A percentile compares a stretch with the other conserved stretches of the same genome.
Evolutionary conservation across 2,329 filamentous ascomycete genomes (phyloP).

Genomic region (Penicillium digitatum): DNA sequence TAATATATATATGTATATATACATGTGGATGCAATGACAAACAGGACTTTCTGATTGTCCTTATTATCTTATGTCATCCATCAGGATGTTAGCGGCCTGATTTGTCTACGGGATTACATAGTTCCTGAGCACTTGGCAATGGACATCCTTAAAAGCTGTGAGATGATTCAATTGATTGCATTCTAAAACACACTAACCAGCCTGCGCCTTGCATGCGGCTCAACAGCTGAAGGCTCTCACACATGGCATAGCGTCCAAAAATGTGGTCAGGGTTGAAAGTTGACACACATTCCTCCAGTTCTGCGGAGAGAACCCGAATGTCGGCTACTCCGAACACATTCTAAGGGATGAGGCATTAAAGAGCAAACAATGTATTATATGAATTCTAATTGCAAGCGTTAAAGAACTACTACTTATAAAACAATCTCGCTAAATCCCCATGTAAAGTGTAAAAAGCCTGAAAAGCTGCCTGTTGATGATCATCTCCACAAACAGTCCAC

Average conservation of each 20-base stretch:
- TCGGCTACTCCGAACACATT: conserved; percentile 1
- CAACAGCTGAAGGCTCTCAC: background rate
- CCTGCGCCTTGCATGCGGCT: background rate
- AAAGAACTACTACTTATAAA: background rate
- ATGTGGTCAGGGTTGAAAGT: background rate
- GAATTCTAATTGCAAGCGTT: background rate
- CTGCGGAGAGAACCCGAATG: background rate
- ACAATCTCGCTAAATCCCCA: background rate
- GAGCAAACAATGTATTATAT: background rate
- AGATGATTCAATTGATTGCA: background rate
- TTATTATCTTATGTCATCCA: too few species aligned
- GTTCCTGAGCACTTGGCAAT: background rate
- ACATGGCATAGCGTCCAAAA: background rate
- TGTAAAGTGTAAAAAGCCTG: background rate
- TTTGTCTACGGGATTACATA: too few species aligned
- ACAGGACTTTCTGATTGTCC: too few species aligned
- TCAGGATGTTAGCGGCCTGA: too few species aligned
- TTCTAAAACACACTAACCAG: background rate
- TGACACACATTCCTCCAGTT: background rate
- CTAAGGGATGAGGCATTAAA: background rate
- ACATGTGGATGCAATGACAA: too few species aligned
- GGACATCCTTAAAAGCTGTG: background rate
- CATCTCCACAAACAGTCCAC: conserved; percentile 7
- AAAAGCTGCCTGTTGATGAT: conserved; percentile 1
- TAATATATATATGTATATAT: too few species aligned